Percentiles rank a stretch among this genome's conserved stretches.
phyloP scores from a whole-genome alignment of 805 yeast species.

The Starmerella lactis-condensi region DNA sequence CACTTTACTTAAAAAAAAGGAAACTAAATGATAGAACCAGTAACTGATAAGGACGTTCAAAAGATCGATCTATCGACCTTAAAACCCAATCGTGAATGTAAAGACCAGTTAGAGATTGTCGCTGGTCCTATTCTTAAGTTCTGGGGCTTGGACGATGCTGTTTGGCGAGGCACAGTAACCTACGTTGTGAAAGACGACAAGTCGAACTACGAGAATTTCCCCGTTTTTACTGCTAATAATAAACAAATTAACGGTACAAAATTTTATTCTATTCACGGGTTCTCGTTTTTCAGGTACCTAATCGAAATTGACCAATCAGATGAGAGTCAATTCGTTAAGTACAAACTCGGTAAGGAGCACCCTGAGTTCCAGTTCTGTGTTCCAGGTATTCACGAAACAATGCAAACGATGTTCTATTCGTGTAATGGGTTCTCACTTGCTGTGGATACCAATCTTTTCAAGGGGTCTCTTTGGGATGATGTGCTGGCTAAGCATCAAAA shows the following conservation, averaged over 20 bases:
- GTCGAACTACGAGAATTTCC: conserved; percentile 18
- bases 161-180: conserved; percentile 53
- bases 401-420: conserved; percentile 69
- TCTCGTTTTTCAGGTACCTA: conserved; percentile 46
- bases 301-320: conserved; percentile 32
- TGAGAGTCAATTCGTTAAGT: conserved; percentile 36
- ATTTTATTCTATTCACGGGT: conserved; percentile 26
- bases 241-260: conserved; percentile 25
- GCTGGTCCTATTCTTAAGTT: conserved; percentile 62
- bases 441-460: conserved; percentile 46
- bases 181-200: conserved; percentile 36
- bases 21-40: no score
- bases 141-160: conserved; percentile 40
- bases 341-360: conserved; percentile 33
- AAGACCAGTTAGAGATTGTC: conserved; percentile 13
- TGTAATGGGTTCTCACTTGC: conserved; percentile 79
- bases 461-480: conserved; percentile 73
- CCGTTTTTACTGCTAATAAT: conserved; percentile 20
- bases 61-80: conserved; percentile 6
- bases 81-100: conserved; percentile 11
- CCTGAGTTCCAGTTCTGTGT: conserved; percentile 46
- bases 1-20: no score
- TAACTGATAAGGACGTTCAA: conserved; percentile 7
- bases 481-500: conserved; percentile 49
- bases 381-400: conserved; percentile 45